phyloP scores from a whole-genome alignment of 2,329 filamentous ascomycete species.

The Phialocephala sp. region DNA sequence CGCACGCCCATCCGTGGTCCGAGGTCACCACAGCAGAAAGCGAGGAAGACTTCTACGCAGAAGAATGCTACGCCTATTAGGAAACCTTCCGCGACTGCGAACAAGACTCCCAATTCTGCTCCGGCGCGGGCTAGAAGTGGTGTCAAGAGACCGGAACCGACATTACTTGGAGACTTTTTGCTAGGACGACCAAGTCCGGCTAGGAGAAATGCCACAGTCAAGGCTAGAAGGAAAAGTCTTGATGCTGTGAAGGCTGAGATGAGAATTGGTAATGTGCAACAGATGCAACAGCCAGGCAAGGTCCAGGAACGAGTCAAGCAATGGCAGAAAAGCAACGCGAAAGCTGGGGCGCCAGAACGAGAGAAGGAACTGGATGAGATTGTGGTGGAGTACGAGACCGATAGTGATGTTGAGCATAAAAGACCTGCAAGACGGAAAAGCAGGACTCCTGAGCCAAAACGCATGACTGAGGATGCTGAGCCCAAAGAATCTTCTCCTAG shows the following conservation, averaged over 20 bases:
- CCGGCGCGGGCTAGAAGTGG: constrained; percentile 33
- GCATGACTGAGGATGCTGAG: neutral
- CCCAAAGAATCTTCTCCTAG: neutral
- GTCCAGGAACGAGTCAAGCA: constrained; percentile 80
- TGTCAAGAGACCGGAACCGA: constrained; percentile 47
- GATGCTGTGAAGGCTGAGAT: constrained; percentile 62
- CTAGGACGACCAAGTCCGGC: constrained; percentile 61
- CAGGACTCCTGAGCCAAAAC: constrained; percentile 42
- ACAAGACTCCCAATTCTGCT: constrained; percentile 36
- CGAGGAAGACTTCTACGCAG: constrained; percentile 30
- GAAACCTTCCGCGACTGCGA: constrained; percentile 13
- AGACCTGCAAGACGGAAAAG: constrained; percentile 52
- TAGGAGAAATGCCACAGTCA: constrained; percentile 46
- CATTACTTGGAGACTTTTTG: constrained; percentile 62
- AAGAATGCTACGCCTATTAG: constrained; percentile 12
- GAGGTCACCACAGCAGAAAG: constrained; percentile 28
- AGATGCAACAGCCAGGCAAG: constrained; percentile 66
- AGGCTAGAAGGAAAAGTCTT: constrained; percentile 59
- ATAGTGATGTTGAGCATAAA: constrained; percentile 60
- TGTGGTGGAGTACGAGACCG: constrained; percentile 62
- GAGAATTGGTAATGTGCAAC: constrained; percentile 59
- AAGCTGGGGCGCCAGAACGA: constrained; percentile 61
- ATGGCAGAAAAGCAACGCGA: constrained; percentile 82
- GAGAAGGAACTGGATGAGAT: constrained; percentile 63
- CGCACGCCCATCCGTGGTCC: constrained; percentile 15